Percentiles rank a stretch among this genome's conserved stretches.
phyloP scores from a whole-genome alignment of 2,329 filamentous ascomycete genomes.

The Fusarium sp. region DNA sequence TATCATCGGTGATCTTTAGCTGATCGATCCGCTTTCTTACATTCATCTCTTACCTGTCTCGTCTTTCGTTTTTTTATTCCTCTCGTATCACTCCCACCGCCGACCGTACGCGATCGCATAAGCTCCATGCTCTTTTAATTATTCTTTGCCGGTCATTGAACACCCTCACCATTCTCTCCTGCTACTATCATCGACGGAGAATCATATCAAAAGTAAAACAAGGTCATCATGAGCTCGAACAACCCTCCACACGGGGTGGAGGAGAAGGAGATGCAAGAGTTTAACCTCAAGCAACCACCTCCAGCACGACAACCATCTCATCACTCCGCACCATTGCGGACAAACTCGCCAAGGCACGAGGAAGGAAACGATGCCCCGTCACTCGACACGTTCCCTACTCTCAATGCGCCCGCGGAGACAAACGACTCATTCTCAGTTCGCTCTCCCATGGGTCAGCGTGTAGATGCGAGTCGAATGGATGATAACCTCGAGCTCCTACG shows the following conservation, averaged over 20 bases:
- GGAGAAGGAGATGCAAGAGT: slow-evolving; percentile 29
- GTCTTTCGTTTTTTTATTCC: slow-evolving; percentile 27
- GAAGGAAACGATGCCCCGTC: slow-evolving; percentile 42
- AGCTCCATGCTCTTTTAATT: slow-evolving; percentile 5
- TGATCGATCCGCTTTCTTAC: slow-evolving; percentile 33
- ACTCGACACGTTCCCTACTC: slow-evolving; percentile 46
- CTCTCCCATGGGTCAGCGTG: slow-evolving; percentile 45
- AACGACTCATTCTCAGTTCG: slow-evolving; percentile 33
- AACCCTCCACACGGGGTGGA: slow-evolving; percentile 28
- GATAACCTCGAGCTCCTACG: slow-evolving; percentile 61
- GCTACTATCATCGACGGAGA: not conserved
- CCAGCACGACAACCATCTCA: slow-evolving; percentile 30
- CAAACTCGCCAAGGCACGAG: slow-evolving; percentile 21
- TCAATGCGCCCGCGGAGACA: slow-evolving; percentile 43
- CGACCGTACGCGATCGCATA: slow-evolving; percentile 24
- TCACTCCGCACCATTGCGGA: slow-evolving; percentile 6
- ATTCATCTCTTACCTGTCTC: slow-evolving; percentile 7
- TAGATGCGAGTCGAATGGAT: slow-evolving; percentile 52
- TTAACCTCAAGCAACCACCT: slow-evolving; percentile 32
- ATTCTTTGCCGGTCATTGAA: not conserved
- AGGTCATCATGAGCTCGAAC: slow-evolving; percentile 34
- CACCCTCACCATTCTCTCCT: not conserved
- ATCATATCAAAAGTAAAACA: slow-evolving; percentile 1
- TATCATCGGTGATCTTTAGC: slow-evolving; percentile 27
- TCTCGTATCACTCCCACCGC: slow-evolving; percentile 3